Base-by-base conservation (phyloP, 2,329 filamentous ascomycete genomes). In the Mycosphaerella sp. region DNA sequence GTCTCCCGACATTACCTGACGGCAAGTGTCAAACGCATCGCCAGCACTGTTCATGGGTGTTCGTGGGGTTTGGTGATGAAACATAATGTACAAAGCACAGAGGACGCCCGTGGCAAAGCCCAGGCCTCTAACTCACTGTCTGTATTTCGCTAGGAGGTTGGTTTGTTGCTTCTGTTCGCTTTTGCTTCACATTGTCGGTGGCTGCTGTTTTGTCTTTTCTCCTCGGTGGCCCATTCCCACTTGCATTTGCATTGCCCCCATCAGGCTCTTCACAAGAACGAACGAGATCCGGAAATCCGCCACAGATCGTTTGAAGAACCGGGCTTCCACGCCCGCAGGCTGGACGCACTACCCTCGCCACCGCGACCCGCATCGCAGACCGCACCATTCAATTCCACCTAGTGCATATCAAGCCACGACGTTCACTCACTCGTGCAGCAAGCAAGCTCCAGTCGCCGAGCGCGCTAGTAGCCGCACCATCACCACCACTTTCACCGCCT, bases 11-110 rank as follows among this genome's bases (percentile, higher is more conserved):
- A 56, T 61, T 53, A 45, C 10, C 44, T 39, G 32, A 43, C 55
- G 57, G 55, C 40, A 55, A 57, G 55, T 45, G 42, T 51, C 60
- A 62, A 62, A 62, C 60, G 60, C 56, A 52, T 45, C 48, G 21
- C 48, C 48, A 49, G 55, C 54, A 41, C 56, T 41, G 45, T 53
- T 44, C 49, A 46, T 46, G 49, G 51, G 50, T 41, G 45, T 53
- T 44, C 49, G 49, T 46, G 49, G 51, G 50, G 50, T 56, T 53
- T 50, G 45, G 42, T 52, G 49, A 40, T 59, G 58, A 58, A 55
- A 62, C 60, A 50, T 51, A 51, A 39, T 38, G 40, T 58, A 57
- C 58, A 60, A 57, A 56, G 52, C 42, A 55, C 45, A 50, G 54
- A 51, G 31, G 39, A 51, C 23, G 45, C 26, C 56, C 54, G 50